Base-by-base conservation (phyloP, 2,329 filamentous ascomycete species). In the Beauveria australis region DNA sequence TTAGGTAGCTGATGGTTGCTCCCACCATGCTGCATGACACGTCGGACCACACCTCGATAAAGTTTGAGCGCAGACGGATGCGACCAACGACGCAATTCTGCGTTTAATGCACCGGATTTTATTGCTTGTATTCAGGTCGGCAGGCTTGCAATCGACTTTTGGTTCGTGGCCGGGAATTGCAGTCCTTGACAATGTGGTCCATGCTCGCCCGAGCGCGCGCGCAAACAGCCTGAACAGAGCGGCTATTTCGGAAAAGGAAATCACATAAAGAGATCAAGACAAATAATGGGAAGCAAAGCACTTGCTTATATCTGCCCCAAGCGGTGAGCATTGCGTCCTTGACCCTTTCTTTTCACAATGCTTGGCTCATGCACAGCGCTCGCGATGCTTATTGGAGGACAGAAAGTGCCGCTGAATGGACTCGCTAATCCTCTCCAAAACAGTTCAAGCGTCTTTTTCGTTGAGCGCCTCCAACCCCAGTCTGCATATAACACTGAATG, bases 361-460 rank as follows among this genome's bases (percentile, higher is more conserved):
- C 24, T 30, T 59, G 56, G 37, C 55, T 51, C 4, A 44, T 44
- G 33, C n/a, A 55, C 0, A 19, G 19, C 19, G 19, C 16, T n/a
- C 12, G 48, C 54, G 22, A 57, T 30, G 47, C 47, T 59, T 22
- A 59, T 59, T 60, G 28, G 41, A 51, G 41, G 48, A 37, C 26
- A 14, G n/a, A 26, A 12, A 16, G 5, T 19, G 46, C 14, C 47
- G 4, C 16, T 7, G n/a, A 28, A 30, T 10, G 18, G 5, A 16
- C 40, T 60, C 57, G 57, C 57, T 60, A 46, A 60, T 47, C 40
- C 28, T 53, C 48, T n/a, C 57, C 57, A 47, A 14, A 53, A 52
- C 28, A 30, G 48, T 37, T 37, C 33, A 60, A 53, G 37, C 33
- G 40, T 30, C 18, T 51, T 28, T 44, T 26, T 18, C 2, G 30